These are phyloP conservation scores for Phyllosticta ampelicida DNA, from an alignment of 2,329 filamentous ascomycete species.

Conservation along the genomic window DNA sequence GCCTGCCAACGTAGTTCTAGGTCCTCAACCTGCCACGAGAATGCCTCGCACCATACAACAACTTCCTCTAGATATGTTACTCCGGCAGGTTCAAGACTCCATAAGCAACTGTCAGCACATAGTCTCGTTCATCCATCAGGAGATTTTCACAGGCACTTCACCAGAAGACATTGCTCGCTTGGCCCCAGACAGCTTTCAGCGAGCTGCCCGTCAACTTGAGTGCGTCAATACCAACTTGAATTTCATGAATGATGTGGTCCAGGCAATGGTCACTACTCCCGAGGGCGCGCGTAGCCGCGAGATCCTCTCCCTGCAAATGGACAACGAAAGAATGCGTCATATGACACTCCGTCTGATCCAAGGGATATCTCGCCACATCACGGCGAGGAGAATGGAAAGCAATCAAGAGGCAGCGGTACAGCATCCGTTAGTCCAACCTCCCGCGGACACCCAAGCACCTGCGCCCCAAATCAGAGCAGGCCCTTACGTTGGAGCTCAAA, in stretches of 20 bases:
- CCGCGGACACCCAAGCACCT: slow-evolving; percentile 9
- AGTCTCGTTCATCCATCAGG: neutral
- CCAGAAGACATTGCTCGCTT: neutral
- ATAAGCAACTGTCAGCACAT: neutral
- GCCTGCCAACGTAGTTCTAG: neutral
- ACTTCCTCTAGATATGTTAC: neutral
- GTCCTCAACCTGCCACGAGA: neutral
- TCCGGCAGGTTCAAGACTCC: neutral
- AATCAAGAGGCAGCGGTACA: neutral
- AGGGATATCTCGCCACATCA: neutral
- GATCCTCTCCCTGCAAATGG: slow-evolving; percentile 20
- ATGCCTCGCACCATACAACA: neutral
- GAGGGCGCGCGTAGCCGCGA: slow-evolving; percentile 21
- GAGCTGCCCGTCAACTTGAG: slow-evolving; percentile 5
- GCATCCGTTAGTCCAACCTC: neutral
- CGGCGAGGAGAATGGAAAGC: neutral
- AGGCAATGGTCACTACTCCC: slow-evolving; percentile 16
- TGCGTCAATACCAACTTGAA: slow-evolving; percentile 15
- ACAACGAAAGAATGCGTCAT: slow-evolving; percentile 18
- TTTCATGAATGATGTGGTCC: slow-evolving; percentile 19
- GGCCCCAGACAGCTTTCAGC: neutral
- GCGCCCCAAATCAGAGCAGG: slow-evolving; percentile 8
- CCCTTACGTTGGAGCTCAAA: neutral
- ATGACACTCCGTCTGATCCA: slow-evolving; percentile 2
- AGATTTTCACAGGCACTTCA: neutral